These are phyloP conservation scores for Pleurotus sapidus DNA, from an alignment of 768 basidiomycete genomes.

Conservation along the genomic window DNA sequence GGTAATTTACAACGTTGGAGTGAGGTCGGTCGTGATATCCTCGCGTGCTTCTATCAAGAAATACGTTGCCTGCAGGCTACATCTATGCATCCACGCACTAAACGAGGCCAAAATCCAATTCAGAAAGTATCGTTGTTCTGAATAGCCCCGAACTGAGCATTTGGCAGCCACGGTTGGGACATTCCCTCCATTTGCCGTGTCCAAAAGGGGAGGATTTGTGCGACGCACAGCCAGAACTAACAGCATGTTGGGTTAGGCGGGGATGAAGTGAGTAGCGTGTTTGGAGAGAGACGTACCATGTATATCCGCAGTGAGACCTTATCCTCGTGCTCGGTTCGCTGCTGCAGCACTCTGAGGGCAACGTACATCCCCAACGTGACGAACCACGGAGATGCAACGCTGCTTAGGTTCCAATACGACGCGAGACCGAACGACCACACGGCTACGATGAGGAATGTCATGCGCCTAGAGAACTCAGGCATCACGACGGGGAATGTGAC, in stretches of 20 bases:
- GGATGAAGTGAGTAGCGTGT: not conserved
- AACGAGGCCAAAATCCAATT: not conserved
- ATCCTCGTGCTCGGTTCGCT: slow-evolving; percentile 2
- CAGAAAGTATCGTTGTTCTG: slow-evolving; percentile 5
- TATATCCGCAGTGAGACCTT: slow-evolving; percentile 6
- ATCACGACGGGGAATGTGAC: slow-evolving; percentile 11
- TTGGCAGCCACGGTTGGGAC: not conserved
- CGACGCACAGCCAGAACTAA: slow-evolving; percentile 7
- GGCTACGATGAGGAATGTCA: not conserved
- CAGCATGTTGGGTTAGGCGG: not conserved
- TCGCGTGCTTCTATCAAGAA: too few species aligned
- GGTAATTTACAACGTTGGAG: too few species aligned
- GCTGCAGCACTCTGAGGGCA: slow-evolving; percentile 2
- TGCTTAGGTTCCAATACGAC: slow-evolving; percentile 3
- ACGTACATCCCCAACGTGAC: slow-evolving; percentile 8
- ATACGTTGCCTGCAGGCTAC: too few species aligned
- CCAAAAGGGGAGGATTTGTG: slow-evolving; percentile 6
- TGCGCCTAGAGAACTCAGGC: slow-evolving; percentile 6
- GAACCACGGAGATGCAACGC: not conserved
- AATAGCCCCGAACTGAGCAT: not conserved
- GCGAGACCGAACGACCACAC: slow-evolving; percentile 8
- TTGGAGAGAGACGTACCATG: not conserved
- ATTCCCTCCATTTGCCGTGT: not conserved
- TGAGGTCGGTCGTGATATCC: too few species aligned
- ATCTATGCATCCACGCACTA: not conserved